Evolutionary conservation across 345 rosid genomes (phyloP).

Genomic region (Luvunga scandens): DNA sequence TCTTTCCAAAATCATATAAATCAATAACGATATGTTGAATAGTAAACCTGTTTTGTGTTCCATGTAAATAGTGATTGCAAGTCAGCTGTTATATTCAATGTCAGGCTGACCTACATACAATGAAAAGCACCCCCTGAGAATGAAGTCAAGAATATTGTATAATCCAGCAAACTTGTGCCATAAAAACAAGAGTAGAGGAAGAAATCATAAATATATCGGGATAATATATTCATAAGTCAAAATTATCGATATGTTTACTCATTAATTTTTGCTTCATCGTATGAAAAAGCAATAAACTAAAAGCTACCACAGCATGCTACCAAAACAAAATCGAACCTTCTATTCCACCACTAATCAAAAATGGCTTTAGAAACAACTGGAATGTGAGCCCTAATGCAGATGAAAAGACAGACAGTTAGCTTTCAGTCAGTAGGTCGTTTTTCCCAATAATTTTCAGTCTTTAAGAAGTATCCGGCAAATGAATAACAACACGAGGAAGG

Average conservation of each 20-base stretch:
- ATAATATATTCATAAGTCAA: neutral
- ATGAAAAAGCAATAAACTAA: neutral
- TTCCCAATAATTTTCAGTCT: neutral
- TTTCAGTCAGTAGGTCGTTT: neutral
- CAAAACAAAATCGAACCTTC: neutral
- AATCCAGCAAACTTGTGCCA: neutral
- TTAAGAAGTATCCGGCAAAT: neutral
- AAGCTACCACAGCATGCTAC: neutral
- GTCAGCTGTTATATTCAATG: constrained; percentile 82
- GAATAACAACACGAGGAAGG: too few relatives aligned
- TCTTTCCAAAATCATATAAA: neutral
- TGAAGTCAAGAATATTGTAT: neutral
- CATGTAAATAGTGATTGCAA: constrained; percentile 87
- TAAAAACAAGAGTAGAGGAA: neutral
- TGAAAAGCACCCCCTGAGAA: constrained; percentile 13
- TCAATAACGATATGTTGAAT: neutral
- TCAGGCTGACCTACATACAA: constrained; percentile 75
- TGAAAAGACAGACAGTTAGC: neutral
- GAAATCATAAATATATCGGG: neutral
- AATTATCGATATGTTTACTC: neutral
- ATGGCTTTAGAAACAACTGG: neutral
- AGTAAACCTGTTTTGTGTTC: constrained; percentile 95
- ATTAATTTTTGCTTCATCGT: neutral
- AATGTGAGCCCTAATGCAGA: neutral
- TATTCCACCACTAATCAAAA: neutral